These are phyloP conservation scores for Gossypium longicalyx DNA, from an alignment of 345 rosid species.

Conservation along the genomic window DNA sequence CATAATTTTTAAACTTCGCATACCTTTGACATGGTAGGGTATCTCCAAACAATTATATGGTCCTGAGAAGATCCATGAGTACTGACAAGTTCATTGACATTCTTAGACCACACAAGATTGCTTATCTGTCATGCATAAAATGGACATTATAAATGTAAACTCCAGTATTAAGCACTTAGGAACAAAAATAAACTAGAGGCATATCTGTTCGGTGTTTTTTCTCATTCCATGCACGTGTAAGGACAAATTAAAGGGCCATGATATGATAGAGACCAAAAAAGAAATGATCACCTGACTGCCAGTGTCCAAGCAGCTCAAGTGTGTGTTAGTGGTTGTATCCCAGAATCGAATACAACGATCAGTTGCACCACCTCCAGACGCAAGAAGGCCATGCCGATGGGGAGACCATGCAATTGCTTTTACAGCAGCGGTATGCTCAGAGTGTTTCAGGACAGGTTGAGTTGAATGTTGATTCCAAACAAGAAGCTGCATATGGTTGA, in stretches of 20 bases:
- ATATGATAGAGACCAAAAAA: background rate
- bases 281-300: conserved; percentile 67
- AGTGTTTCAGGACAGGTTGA: conserved; percentile 77
- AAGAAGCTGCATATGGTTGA: conserved; percentile 57
- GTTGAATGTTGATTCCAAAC: conserved; percentile 97
- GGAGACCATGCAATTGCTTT: conserved; percentile 99
- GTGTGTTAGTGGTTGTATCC: conserved; percentile 90
- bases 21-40: conserved; percentile 98
- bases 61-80: conserved; percentile 98
- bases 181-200: background rate
- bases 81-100: conserved; percentile 96
- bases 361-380: conserved; percentile 96
- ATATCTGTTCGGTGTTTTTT: background rate
- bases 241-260: background rate
- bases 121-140: conserved; percentile 51
- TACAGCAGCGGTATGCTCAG: conserved; percentile 94
- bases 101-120: conserved; percentile 97
- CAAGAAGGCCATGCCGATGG: conserved; percentile 90
- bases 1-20: background rate
- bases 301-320: conserved; percentile 82
- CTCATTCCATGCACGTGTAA: background rate
- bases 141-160: background rate
- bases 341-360: conserved; percentile 94
- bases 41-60: conserved; percentile 95
- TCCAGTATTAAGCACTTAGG: background rate